Percentiles rank a stretch among this genome's conserved stretches.
These are phyloP conservation scores for Baorangia bicolor DNA, from an alignment of 768 basidiomycete genomes.

Conservation along the genomic window DNA sequence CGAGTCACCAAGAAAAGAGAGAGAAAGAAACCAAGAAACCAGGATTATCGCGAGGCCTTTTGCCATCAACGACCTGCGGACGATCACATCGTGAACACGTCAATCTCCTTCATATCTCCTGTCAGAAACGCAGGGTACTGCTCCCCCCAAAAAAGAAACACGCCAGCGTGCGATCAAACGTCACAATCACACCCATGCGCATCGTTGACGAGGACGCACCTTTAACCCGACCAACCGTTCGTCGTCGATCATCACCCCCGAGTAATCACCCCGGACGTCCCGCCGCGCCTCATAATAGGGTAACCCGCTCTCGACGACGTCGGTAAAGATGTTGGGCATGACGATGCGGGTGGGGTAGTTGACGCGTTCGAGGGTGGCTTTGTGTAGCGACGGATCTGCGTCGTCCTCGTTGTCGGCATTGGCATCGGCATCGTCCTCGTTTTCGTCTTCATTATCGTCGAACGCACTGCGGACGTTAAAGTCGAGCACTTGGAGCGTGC, in stretches of 20 bases:
- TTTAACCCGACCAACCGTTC: slow-evolving; percentile 41
- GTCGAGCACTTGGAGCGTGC: slow-evolving; percentile 20
- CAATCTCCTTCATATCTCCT: slow-evolving; percentile 33
- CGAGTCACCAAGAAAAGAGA: no score
- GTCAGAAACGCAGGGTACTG: slow-evolving; percentile 29
- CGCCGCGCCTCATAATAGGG: slow-evolving; percentile 33
- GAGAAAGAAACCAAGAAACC: no score
- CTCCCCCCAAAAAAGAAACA: neutral
- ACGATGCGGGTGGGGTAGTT: no score
- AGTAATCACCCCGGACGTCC: slow-evolving; percentile 29
- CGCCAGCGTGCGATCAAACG: no score
- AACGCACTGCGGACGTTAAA: slow-evolving; percentile 20
- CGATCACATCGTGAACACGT: slow-evolving; percentile 34
- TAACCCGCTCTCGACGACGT: slow-evolving; percentile 26
- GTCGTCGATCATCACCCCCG: slow-evolving; percentile 45
- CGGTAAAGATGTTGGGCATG: slow-evolving; percentile 23
- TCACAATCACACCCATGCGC: no score
- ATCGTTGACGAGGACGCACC: no score
- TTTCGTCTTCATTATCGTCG: neutral
- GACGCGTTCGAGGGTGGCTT: neutral
- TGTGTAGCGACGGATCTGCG: neutral
- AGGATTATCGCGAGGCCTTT: no score
- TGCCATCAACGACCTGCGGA: no score
- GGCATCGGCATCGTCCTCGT: no score
- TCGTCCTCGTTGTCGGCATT: neutral